Evolutionary conservation across 75 land plant genomes (phyloP), one percentile per base, ranked within the genome.

Genomic region (Pseudotsuga menziesii): DNA sequence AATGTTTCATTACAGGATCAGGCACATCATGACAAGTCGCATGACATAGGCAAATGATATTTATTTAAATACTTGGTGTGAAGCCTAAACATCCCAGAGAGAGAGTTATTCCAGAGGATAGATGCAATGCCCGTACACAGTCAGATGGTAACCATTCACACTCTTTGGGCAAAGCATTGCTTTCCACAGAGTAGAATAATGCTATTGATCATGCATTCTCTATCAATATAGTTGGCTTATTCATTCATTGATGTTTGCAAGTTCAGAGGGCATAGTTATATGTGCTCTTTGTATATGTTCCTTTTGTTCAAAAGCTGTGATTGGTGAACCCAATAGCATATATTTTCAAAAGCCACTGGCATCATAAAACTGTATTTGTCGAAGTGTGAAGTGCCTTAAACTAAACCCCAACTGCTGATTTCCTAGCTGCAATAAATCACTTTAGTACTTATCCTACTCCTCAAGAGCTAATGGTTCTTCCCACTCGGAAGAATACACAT

Each of bases 161-260:
- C 44, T 41, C 39, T 67, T 19, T 14, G 44, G 20, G 71, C 48
- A 67, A 29, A 29, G 17, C 41, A 7, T 32, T 39, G 52, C 5
- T 39, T 20, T 39, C 52, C 39, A 67, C 48, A 39, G 20, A n/a
- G 52, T 6, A 67, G 67, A 35, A 63, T 5, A 17, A n/a, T 15
- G 5, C 44, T 41, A 41, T 3, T 41, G 44, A 12, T 1, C 27
- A 27, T 63, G 19, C 15, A 63, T 14, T 29, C 12, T 1, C 2
- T 4, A 36, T n/a, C 19, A 63, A 27, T 63, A 2, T 63, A 19
- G 11, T 48, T 67, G 20, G 39, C 71, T 5, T 35, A 35, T 35
- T 67, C 32, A 67, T 67, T 67, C 69, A 35, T 64, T 67, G 7
- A 67, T 36, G 39, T 67, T 67, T 67, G 71, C n/a, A 20, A 67